Evolutionary conservation across 495 filamentous ascomycete genomes (phyloP), one percentile per base, ranked within the genome.

Genomic region (Tetracladium setigerum): DNA sequence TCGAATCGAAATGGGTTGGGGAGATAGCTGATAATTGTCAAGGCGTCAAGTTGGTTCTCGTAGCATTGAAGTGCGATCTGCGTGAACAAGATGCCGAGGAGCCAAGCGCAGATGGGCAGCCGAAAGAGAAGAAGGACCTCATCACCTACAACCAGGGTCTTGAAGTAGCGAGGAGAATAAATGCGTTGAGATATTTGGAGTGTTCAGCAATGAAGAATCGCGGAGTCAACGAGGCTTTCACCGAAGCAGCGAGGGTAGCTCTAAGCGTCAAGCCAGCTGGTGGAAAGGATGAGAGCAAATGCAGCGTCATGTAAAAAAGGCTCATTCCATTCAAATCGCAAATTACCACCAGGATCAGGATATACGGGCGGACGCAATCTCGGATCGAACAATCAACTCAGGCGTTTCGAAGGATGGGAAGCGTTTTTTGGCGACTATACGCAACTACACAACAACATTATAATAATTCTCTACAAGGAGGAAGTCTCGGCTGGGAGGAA

Each of bases 21-120:
- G 92, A 98, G 64, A 98, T 98, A 50, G 87, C 88, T 32, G 94
- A 97, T 66, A 95, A 98, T 63, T 97, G 92, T 65, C 87, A 87
- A 13, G 87, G 84, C 19, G 92, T 96, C 41, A 91, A 89, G 60
- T 74, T 98, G 27, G 94, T 97, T 24, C 71, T 98, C n/a, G 91
- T 95, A 4, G 92, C 92, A 27, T 73, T 98, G 41, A 98, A 98
- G 68, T 98, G 92, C 66, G 92, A 98, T 70, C 68, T 98, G 63
- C 78, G 92, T 38, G 89, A 95, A 64, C 70, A 63, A 44, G 56
- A 52, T 27, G 74, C 68, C n/a, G 68, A 62, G 15, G 62, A 53
- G 45, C 73, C 68, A 19, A 67, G 62, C 27, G 57, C 63, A 24
- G 64, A 61, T n/a, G 65, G 56, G 33, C 42, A 54, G 18, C 65